Conservation (phyloP, 2,329 filamentous ascomycete species). For the Penicillium concentricum region DNA sequence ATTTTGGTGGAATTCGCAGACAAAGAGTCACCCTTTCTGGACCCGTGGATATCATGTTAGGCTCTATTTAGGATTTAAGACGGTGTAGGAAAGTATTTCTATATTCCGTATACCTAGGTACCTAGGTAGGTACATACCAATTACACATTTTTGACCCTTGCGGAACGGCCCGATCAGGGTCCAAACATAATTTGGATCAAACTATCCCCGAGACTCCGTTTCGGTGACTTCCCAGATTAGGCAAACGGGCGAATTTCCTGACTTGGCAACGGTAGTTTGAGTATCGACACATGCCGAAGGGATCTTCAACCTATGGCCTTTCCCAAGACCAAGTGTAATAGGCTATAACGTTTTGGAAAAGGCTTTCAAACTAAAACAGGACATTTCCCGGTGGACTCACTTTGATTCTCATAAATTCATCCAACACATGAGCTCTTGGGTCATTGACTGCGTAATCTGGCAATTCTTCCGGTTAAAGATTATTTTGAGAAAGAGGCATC, state of each 20-base stretch:
- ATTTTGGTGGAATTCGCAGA: background rate
- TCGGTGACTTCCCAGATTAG: background rate
- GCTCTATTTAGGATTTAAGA: no score
- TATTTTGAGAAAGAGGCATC: background rate
- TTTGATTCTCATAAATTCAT: background rate
- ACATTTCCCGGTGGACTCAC: background rate
- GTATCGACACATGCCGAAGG: background rate
- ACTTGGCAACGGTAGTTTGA: background rate
- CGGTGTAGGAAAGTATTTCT: no score
- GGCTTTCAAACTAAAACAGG: background rate
- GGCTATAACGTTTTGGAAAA: background rate
- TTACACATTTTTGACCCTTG: background rate
- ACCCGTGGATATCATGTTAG: background rate
- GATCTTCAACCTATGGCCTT: background rate
- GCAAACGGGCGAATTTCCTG: background rate
- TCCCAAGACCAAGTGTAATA: background rate
- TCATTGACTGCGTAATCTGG: background rate
- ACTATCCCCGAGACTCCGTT: no score
- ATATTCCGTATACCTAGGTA: no score
- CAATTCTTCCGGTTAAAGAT: background rate
- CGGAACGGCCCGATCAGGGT: background rate
- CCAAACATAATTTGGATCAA: no score
- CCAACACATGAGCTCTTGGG: background rate
- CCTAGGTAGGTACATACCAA: no score
- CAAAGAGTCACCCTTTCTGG: background rate